A percentile compares a stretch with the other conserved stretches of the same genome.
These are phyloP conservation scores for Coriolopsis trogii DNA, from an alignment of 1,284 basidiomycete genomes.

Conservation along the genomic window DNA sequence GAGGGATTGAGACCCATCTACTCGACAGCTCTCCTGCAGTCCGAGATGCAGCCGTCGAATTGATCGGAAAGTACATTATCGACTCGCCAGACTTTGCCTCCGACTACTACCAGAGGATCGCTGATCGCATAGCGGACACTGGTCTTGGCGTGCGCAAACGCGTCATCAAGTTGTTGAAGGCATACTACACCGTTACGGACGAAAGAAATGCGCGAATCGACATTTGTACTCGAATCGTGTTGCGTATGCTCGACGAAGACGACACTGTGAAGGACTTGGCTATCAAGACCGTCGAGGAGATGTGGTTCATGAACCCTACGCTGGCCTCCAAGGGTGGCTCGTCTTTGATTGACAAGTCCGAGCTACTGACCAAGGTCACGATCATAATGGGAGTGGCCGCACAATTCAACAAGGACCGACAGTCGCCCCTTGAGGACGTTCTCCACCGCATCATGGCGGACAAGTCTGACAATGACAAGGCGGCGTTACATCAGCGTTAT, in stretches of 20 bases:
- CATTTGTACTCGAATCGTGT: conserved; percentile 82
- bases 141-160: conserved; percentile 93
- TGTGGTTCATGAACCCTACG: conserved; percentile 70
- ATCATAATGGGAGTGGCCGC: conserved; percentile 87
- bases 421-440: conserved; percentile 84
- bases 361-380: conserved; percentile 62
- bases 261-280: conserved; percentile 92
- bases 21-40: conserved; percentile 91
- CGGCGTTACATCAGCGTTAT: conserved; percentile 63
- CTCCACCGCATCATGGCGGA: conserved; percentile 78
- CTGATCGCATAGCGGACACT: conserved; percentile 91
- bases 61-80: conserved; percentile 95
- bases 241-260: conserved; percentile 90
- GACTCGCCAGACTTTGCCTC: conserved; percentile 83
- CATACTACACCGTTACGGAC: conserved; percentile 72
- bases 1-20: conserved; percentile 87
- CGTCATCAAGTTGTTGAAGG: conserved; percentile 90
- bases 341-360: conserved; percentile 47
- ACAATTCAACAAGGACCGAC: conserved; percentile 80
- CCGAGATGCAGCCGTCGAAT: conserved; percentile 92
- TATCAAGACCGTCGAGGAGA: conserved; percentile 83
- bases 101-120: conserved; percentile 86
- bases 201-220: conserved; percentile 70
- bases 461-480: conserved; percentile 54
- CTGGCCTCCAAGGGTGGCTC: conserved; percentile 39